Evolutionary conservation across 75 land plant genomes (phyloP), one percentile per base, ranked within the genome.

Genomic region (Picea glauca): DNA sequence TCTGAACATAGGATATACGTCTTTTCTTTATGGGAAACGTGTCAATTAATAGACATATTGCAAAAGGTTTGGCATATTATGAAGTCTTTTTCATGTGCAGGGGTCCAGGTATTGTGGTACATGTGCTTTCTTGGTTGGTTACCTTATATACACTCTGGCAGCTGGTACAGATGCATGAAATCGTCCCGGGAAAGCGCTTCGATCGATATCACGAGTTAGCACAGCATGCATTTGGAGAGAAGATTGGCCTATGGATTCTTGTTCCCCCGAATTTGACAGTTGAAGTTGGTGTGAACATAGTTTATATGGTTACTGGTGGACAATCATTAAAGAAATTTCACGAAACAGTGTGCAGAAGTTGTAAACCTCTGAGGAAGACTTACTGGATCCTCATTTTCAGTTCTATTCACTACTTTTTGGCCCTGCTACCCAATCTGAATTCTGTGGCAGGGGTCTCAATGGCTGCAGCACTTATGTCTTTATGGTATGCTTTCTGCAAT

Each of bases 401-500:
- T 5, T 84, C 89, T 14, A 58, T 90, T 65, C 98, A 95, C 72
- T 91, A 91, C 85, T 77, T 95, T 78, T 85, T 95, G 30, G 83
- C 96, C n/a, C 93, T 92, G 80, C 80, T 91, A 3, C 96, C 98
- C 64, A 86, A 94, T 75, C 88, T 94, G 80, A 91, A 88, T 74
- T 91, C 98, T 72, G 92, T 94, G 60, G 68, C 92, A n/a, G 91
- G 83, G 1, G 87, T 95, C 77, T 95, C 98, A 2, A 50, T 95
- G 15, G 90, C 94, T 5, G 98, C 98, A 20, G 98, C 98, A 18
- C 46, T 87, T 81, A 95, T 95, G 98, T 95, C 98, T 5, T 79
- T 95, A 2, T 84, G 96, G 94, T 91, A 80, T 43, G 3, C 38
- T 23, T 58, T 30, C 17, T 9, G 8, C 18, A 11, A 54, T 3